Evolutionary conservation across 768 basidiomycete species (phyloP).

Genomic region (Trametes gibbosa): DNA sequence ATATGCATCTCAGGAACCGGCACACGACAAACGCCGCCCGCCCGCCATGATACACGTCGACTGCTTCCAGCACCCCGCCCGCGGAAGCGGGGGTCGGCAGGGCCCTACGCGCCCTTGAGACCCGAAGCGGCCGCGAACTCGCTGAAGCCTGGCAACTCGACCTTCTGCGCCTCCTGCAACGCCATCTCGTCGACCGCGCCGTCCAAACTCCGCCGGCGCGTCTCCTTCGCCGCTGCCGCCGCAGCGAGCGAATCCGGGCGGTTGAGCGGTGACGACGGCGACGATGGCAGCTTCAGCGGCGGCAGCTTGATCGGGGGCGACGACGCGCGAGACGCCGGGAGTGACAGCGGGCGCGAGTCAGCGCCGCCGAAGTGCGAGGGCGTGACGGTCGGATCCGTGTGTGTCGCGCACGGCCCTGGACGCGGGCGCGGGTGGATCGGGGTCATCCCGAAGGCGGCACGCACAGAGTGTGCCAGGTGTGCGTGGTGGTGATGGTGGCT

Average conservation of each 20-base stretch:
- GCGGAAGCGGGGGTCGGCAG: no score
- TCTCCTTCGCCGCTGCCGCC: slow-evolving; percentile 12
- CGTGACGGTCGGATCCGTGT: slow-evolving; percentile 23
- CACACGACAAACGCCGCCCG: not conserved
- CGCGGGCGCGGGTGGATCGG: slow-evolving; percentile 56
- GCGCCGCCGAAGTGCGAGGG: slow-evolving; percentile 23
- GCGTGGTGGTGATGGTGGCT: slow-evolving; percentile 41
- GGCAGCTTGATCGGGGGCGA: slow-evolving; percentile 73
- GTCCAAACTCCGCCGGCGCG: slow-evolving; percentile 16
- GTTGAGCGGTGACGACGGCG: slow-evolving; percentile 23
- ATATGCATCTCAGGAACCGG: not conserved
- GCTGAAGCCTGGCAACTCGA: slow-evolving; percentile 62
- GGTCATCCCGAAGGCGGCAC: slow-evolving; percentile 90
- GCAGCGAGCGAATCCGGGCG: slow-evolving; percentile 4
- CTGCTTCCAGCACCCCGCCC: not conserved
- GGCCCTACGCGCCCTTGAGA: slow-evolving; percentile 15
- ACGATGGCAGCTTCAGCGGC: slow-evolving; percentile 53
- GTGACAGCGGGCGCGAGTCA: slow-evolving; percentile 18
- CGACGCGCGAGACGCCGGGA: slow-evolving; percentile 59
- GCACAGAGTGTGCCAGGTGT: slow-evolving; percentile 80
- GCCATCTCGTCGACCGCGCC: slow-evolving; percentile 14
- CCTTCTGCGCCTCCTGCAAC: slow-evolving; percentile 28
- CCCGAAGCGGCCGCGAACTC: slow-evolving; percentile 55
- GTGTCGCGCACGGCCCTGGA: slow-evolving; percentile 29
- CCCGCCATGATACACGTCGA: not conserved